phyloP scores from a whole-genome alignment of 176 grass and related monocot genomes.

The Avena atlantica region DNA sequence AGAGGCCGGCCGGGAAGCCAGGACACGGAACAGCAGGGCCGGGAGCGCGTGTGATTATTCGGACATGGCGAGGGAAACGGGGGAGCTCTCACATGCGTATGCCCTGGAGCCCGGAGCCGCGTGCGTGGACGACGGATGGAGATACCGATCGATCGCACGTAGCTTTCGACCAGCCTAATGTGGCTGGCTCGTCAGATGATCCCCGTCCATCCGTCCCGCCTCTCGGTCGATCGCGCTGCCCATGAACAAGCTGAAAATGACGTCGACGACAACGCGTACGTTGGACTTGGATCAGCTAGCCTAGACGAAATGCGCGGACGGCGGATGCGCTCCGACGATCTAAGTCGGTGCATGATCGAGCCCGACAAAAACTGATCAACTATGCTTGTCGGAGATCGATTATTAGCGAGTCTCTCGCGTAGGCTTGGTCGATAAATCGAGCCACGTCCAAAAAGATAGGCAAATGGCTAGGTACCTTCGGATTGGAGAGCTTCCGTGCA shows the following conservation, averaged over 20 bases:
- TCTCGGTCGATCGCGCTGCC: background rate
- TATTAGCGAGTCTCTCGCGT: too few relatives aligned
- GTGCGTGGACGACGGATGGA: background rate
- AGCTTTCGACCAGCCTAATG: slow-evolving; percentile 6
- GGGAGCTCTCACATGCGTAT: slow-evolving; percentile 29
- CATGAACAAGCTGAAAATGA: background rate
- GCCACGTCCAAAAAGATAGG: background rate
- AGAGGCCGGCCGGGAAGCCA: too few relatives aligned
- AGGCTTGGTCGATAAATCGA: too few relatives aligned
- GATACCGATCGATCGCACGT: background rate
- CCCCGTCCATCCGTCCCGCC: background rate
- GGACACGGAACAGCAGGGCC: too few relatives aligned
- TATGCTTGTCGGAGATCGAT: too few relatives aligned
- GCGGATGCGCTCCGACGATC: background rate
- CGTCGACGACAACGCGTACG: too few relatives aligned
- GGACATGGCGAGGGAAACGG: slow-evolving; percentile 33
- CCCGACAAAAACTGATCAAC: background rate
- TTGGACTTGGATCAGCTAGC: too few relatives aligned
- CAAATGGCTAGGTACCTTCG: background rate
- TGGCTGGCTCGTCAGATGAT: background rate
- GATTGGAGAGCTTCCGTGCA: background rate
- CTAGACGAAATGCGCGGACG: too few relatives aligned
- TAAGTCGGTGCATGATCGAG: background rate
- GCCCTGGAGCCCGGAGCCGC: background rate
- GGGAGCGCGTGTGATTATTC: background rate